Conservation (phyloP, 495 filamentous ascomycete genomes). For the Talaromyces wortmannii region DNA sequence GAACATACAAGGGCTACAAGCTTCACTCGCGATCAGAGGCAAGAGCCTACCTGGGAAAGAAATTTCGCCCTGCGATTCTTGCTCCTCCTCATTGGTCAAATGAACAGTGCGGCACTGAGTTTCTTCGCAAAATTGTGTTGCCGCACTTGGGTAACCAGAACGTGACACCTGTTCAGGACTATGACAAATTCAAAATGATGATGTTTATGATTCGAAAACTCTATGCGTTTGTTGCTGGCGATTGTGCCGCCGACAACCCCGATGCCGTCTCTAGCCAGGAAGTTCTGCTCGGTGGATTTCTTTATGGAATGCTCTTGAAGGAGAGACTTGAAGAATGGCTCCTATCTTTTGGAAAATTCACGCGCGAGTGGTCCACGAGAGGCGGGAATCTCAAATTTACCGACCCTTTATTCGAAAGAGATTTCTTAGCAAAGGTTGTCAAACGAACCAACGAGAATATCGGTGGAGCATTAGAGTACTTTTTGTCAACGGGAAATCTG, state of each 20-base stretch:
- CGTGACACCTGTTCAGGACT: slow-evolving; percentile 72
- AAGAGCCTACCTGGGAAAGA: slow-evolving; percentile 75
- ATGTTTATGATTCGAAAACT: slow-evolving; percentile 95
- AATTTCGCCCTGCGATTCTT: slow-evolving; percentile 79
- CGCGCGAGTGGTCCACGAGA: slow-evolving; percentile 64
- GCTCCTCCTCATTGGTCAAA: slow-evolving; percentile 73
- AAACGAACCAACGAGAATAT: slow-evolving; percentile 79
- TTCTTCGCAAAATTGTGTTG: slow-evolving; percentile 80
- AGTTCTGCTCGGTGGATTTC: slow-evolving; percentile 81
- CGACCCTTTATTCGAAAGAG: slow-evolving; percentile 63
- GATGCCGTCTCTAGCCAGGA: slow-evolving; percentile 95
- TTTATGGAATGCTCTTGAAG: slow-evolving; percentile 94
- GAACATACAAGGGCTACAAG: slow-evolving; percentile 86
- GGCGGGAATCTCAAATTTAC: slow-evolving; percentile 59
- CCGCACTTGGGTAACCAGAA: slow-evolving; percentile 81
- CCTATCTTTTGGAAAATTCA: slow-evolving; percentile 49
- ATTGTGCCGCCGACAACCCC: slow-evolving; percentile 89
- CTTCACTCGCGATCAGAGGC: slow-evolving; percentile 73
- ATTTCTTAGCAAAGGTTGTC: slow-evolving; percentile 72
- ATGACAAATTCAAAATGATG: slow-evolving; percentile 90
- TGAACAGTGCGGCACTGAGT: slow-evolving; percentile 83
- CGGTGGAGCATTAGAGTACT: slow-evolving; percentile 82
- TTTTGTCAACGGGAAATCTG: slow-evolving; percentile 92
- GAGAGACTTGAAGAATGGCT: slow-evolving; percentile 89
- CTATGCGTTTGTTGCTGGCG: slow-evolving; percentile 84